A percentile compares a stretch with the other conserved stretches of the same genome.
Conservation (phyloP, 176 grass and related monocot species). For the Carex myosuroides region DNA sequence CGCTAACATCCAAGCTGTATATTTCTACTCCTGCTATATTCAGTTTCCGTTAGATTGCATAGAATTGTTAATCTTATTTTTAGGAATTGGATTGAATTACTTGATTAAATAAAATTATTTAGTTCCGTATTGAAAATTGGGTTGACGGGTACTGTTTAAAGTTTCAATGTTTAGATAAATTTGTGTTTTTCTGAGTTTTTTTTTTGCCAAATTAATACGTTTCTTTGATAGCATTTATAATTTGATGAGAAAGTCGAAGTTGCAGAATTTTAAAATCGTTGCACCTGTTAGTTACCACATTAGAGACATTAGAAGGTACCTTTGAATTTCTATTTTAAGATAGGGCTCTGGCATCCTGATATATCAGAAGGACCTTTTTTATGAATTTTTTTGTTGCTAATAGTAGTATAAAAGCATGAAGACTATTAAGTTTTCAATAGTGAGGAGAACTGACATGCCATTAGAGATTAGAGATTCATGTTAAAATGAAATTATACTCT, state of each 20-base stretch:
- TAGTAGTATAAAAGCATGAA: neutral
- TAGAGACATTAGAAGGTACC: neutral
- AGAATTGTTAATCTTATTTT: neutral
- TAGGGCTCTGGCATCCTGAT: neutral
- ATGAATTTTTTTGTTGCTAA: neutral
- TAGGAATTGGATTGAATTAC: neutral
- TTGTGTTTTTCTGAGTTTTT: neutral
- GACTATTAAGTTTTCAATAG: neutral
- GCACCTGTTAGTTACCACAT: neutral
- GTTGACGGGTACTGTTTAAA: neutral
- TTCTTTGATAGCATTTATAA: no score
- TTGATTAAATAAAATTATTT: neutral
- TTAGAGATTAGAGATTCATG: neutral
- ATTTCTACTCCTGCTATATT: neutral
- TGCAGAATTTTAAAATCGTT: no score
- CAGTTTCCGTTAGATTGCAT: neutral
- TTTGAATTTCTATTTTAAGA: neutral
- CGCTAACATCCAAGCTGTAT: conserved; percentile 82
- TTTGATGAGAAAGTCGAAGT: neutral
- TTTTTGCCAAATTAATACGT: neutral
- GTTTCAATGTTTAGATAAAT: neutral
- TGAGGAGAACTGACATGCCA: neutral
- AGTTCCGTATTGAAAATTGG: neutral
- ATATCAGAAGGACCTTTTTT: neutral
- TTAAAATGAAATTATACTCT: neutral